phyloP scores from a whole-genome alignment of 768 basidiomycete species.

The Boletellus ananiceps region DNA sequence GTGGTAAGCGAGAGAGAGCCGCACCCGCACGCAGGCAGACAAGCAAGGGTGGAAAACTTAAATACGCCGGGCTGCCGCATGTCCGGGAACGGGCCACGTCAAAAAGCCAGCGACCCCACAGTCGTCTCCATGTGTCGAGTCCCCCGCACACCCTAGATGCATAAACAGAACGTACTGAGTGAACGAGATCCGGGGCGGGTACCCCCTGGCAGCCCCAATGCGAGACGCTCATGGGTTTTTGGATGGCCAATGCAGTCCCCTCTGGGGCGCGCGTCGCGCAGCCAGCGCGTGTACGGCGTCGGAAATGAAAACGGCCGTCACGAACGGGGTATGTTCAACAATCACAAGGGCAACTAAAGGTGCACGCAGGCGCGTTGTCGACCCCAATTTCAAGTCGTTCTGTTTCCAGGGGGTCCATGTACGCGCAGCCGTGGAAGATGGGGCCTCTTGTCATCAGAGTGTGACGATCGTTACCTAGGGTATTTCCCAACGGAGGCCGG shows the following conservation, averaged over 20 bases:
- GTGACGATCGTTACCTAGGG: neutral
- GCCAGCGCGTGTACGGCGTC: constrained; percentile 5
- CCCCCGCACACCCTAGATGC: constrained; percentile 19
- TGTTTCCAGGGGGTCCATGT: neutral
- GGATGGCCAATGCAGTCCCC: neutral
- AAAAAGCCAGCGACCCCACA: constrained; percentile 17
- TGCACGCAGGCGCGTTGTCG: neutral
- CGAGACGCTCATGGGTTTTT: neutral
- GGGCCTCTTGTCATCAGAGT: too few species aligned
- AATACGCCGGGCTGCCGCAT: constrained; percentile 20
- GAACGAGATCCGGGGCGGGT: constrained; percentile 6
- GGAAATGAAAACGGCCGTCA: constrained; percentile 18
- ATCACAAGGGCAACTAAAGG: too few species aligned
- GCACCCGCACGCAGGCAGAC: constrained; percentile 7
- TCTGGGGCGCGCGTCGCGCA: constrained; percentile 1
- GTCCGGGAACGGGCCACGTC: constrained; percentile 12
- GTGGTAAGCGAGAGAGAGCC: constrained; percentile 12
- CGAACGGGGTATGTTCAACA: neutral
- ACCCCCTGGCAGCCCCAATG: constrained; percentile 15
- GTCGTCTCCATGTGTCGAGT: constrained; percentile 12
- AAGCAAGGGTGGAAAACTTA: constrained; percentile 12
- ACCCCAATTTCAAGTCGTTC: neutral
- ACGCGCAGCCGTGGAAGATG: neutral
- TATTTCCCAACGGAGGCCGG: neutral
- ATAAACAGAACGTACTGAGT: neutral